Conservation (phyloP, 2,329 filamentous ascomycete genomes). For the Claviceps pazoutovae region DNA sequence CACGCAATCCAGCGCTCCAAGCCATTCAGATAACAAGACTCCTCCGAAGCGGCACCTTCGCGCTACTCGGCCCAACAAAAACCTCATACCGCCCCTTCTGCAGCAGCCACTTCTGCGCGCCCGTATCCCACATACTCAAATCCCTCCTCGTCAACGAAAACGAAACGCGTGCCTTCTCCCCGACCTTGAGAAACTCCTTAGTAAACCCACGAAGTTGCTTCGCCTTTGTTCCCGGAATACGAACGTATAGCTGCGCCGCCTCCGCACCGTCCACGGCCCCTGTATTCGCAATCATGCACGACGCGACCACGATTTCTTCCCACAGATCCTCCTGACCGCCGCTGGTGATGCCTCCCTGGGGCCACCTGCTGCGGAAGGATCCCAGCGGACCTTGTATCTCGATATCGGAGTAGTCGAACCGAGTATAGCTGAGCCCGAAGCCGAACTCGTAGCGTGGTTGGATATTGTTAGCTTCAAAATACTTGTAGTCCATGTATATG, state of each 20-base stretch:
- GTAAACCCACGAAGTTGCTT: constrained; percentile 52
- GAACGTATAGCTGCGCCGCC: constrained; percentile 36
- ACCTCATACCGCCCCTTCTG: constrained; percentile 29
- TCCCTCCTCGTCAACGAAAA: constrained; percentile 49
- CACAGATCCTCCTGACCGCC: constrained; percentile 35
- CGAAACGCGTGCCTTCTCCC: constrained; percentile 28
- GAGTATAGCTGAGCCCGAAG: constrained; percentile 42
- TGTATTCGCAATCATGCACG: constrained; percentile 26
- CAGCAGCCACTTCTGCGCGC: constrained; percentile 45
- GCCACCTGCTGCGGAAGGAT: constrained; percentile 19
- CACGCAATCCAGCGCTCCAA: neutral
- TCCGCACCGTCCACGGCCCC: constrained; percentile 29
- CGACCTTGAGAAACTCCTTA: constrained; percentile 38
- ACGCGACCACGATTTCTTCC: constrained; percentile 28
- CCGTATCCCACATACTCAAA: constrained; percentile 51
- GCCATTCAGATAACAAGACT: constrained; percentile 19
- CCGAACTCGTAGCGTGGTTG: constrained; percentile 41
- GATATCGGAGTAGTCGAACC: constrained; percentile 33
- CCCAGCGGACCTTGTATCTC: constrained; percentile 15
- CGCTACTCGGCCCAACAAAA: constrained; percentile 33
- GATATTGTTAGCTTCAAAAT: constrained; percentile 35
- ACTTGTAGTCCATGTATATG: constrained; percentile 38
- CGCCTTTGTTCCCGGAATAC: constrained; percentile 31
- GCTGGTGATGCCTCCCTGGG: constrained; percentile 24
- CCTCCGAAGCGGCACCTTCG: constrained; percentile 30